A percentile compares a stretch with the other conserved stretches of the same genome.
Evolutionary conservation across 139 green algal genomes (phyloP).

Genomic region (Diplosphaera chodatii): DNA sequence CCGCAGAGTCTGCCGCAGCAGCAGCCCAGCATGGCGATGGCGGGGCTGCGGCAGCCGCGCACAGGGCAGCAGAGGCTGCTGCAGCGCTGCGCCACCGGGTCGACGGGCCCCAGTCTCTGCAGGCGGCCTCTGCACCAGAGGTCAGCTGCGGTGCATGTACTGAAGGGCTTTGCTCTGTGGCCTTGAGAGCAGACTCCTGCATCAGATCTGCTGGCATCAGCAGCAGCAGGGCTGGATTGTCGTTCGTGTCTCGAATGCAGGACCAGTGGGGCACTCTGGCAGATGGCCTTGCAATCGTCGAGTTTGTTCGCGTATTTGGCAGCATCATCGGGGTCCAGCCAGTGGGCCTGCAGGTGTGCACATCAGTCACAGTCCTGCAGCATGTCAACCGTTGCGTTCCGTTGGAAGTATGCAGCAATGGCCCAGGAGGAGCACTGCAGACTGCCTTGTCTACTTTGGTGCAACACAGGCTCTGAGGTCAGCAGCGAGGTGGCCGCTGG

Average conservation of each 20-base stretch:
- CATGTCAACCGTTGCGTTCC: too few species aligned
- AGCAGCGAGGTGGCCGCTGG: conserved; percentile 20
- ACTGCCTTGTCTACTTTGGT: too few species aligned
- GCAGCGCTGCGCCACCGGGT: conserved; percentile 16
- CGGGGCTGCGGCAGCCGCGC: neutral
- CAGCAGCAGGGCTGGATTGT: too few species aligned
- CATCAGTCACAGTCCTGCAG: neutral
- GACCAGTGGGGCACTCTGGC: neutral
- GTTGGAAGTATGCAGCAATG: too few species aligned
- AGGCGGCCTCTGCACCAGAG: neutral
- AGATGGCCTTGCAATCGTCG: conserved; percentile 22
- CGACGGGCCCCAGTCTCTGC: neutral
- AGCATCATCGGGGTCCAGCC: conserved; percentile 19
- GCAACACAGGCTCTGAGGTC: conserved; percentile 21
- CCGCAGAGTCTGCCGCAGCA: neutral
- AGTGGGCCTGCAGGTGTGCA: conserved; percentile 3
- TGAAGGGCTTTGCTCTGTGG: too few species aligned
- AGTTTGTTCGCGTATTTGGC: conserved; percentile 42
- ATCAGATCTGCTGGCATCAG: too few species aligned
- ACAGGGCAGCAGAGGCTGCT: conserved; percentile 12
- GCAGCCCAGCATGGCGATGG: too few species aligned
- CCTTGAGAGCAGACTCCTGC: too few species aligned
- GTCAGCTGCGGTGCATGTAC: too few species aligned
- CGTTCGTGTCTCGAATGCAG: too few species aligned
- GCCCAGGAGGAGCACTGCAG: too few species aligned